Evolutionary conservation across 192 early-diverging fungal genomes (phyloP), one percentile per base, ranked within the genome.

Genomic region (Funneliformis mosseae): DNA sequence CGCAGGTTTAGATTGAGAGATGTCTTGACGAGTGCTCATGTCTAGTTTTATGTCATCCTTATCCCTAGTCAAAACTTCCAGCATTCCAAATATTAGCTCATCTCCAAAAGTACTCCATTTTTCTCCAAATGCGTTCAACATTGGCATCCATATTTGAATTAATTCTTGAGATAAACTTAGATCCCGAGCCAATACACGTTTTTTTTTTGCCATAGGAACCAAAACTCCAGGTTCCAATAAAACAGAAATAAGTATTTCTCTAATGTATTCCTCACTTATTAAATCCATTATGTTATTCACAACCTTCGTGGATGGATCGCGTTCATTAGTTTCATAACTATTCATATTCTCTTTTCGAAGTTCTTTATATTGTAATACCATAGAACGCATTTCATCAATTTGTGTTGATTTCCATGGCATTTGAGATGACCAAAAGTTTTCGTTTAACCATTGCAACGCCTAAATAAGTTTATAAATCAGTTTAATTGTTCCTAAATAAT

Each of bases 391-490:
- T 42, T 73, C 25, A 64, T 70, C 71, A 76, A 73, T 12, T 78
- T 85, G 38, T 43, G 80, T 42, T 81, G 76, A 25, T 16, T 61
- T 12, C 12, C 42, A 45, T 66, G 66, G 74, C 8, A 81, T 81
- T 81, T 89, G 88, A 62, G 78, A 82, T 21, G 79, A 82, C 89
- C 88, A 90, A 81, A 88, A 91, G 64, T 85, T 84, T 66, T 87
- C 84, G 67, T 83, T 69, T 0, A 92, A 82, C 91, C 91, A 92
- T 64, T 81, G 62, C 11, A 89, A 82, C 27, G 91, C 91, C 85
- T 92, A 86, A 11, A 45, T 63, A 71, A 72, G 14, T 8, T 14
- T 46, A 18, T 48, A 16, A 42, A 33, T 80, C 5, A 42, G 10
- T 41, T 38, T 39, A 9, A n/a, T 21, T 23, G 28, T 6, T 28